Conservation (phyloP, 768 basidiomycete species). For the Serendipita vermifera region DNA sequence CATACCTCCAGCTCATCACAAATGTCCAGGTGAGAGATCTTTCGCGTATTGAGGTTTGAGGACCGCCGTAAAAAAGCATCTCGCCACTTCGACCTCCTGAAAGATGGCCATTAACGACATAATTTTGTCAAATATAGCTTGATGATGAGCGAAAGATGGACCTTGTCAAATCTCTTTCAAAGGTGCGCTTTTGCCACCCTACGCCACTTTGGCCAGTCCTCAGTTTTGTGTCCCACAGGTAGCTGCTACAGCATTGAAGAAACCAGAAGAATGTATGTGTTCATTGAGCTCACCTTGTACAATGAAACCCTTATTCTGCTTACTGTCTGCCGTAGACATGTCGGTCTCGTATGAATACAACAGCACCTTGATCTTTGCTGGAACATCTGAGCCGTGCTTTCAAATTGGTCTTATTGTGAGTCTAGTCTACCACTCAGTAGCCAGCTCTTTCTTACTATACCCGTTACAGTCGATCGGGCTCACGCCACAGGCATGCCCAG, state of each 20-base stretch:
- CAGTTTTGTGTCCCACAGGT: no score
- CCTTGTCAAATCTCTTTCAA: not conserved
- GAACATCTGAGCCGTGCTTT: conserved; percentile 6
- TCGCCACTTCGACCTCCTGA: no score
- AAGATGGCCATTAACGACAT: no score
- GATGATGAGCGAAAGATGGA: not conserved
- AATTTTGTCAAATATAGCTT: no score
- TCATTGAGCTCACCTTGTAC: no score
- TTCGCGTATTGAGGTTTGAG: no score
- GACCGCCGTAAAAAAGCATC: no score
- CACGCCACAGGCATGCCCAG: not conserved
- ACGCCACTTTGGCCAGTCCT: no score
- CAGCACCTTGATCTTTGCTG: not conserved
- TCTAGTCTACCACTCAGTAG: not conserved
- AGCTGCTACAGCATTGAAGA: not conserved
- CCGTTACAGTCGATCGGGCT: not conserved
- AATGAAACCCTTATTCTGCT: no score
- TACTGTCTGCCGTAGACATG: not conserved
- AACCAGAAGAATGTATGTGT: not conserved
- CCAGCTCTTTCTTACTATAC: not conserved
- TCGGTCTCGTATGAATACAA: conserved; percentile 5
- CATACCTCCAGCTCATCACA: conserved; percentile 2
- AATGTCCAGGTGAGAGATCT: not conserved
- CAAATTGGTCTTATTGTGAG: conserved; percentile 2
- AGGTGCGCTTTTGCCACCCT: no score